Percentiles rank a stretch among this genome's conserved stretches.
Evolutionary conservation across 2,329 filamentous ascomycete species (phyloP).

Genomic region (Fusarium nygamai): DNA sequence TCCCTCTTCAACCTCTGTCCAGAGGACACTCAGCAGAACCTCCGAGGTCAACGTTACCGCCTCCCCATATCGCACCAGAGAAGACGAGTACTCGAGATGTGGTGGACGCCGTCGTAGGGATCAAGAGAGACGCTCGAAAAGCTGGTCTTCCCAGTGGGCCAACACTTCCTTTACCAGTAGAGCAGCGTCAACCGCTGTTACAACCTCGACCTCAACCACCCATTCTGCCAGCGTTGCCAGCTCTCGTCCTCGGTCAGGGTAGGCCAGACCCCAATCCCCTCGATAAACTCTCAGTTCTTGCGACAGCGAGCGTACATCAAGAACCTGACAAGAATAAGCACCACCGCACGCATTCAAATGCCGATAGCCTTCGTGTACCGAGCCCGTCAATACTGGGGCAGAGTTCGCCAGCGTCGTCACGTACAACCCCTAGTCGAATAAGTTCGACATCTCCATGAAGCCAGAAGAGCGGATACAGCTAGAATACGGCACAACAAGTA

Average conservation of each 20-base stretch:
- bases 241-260: constrained; percentile 41
- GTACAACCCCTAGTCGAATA: constrained; percentile 35
- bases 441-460: constrained; percentile 39
- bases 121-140: constrained; percentile 37
- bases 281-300: constrained; percentile 52
- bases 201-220: constrained; percentile 36
- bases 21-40: constrained; percentile 34
- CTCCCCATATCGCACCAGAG: constrained; percentile 26
- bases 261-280: constrained; percentile 38
- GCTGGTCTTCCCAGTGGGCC: constrained; percentile 4
- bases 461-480: constrained; percentile 34
- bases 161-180: constrained; percentile 21
- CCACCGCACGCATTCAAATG: constrained; percentile 26
- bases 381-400: constrained; percentile 36
- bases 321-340: constrained; percentile 39
- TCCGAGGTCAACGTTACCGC: constrained; percentile 14
- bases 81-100: constrained; percentile 40
- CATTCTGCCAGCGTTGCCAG: constrained; percentile 30
- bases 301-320: constrained; percentile 49
- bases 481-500: constrained; percentile 20
- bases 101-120: constrained; percentile 42
- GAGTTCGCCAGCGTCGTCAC: constrained; percentile 36
- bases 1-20: constrained; percentile 35
- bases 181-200: constrained; percentile 35
- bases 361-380: constrained; percentile 39